Base-by-base conservation (phyloP, 2,329 filamentous ascomycete genomes). In the Cryphonectria parasitica region DNA sequence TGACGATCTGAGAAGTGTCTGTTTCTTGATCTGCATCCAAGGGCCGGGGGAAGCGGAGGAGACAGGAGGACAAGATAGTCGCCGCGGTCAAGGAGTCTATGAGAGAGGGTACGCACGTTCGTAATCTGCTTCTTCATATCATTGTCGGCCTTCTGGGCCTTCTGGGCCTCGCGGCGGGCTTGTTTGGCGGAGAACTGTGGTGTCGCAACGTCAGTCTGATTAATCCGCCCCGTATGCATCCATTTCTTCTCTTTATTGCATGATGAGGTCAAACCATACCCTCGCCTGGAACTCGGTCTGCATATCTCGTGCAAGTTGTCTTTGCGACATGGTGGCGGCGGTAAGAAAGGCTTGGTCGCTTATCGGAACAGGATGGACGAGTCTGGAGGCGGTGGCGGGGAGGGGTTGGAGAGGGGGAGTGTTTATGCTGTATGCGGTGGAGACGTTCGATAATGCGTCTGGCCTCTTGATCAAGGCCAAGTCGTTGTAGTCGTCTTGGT, bases 111-210 rank as follows among this genome's bases (percentile, higher is more conserved):
- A 74, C 77, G 25, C 72, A 82, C 81, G 31, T 86, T 87, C 75
- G 89, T 87, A 76, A 89, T 89, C 80, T 90, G 87, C 79, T 89
- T 89, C 81, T 88, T 87, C 71, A 89, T 81, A 71, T 87, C 82
- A 69, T 86, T 86, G 75, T 89, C 87, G 77, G 89, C 86, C 80
- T 89, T 89, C 71, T 84, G 82, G 25, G 88, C 87, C 79, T 89
- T 89, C 74, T 86, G 84, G 69, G 87, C 86, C 76, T 89, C 87
- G 75, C 87, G 86, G 49, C 87, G 86, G 73, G 87, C 87, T 76
- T 89, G 87, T 77, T 89, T 89, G 69, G 87, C 87, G 79, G 89
- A 86, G 80, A 90, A 89, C 84, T 86, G 66, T 11, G 19, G 34
- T 10, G 4, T 28, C 22, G 6, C 45, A 15, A 49, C 7, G 69